Conservation (phyloP, 2,329 filamentous ascomycete genomes). For the Neonectria hederae region DNA sequence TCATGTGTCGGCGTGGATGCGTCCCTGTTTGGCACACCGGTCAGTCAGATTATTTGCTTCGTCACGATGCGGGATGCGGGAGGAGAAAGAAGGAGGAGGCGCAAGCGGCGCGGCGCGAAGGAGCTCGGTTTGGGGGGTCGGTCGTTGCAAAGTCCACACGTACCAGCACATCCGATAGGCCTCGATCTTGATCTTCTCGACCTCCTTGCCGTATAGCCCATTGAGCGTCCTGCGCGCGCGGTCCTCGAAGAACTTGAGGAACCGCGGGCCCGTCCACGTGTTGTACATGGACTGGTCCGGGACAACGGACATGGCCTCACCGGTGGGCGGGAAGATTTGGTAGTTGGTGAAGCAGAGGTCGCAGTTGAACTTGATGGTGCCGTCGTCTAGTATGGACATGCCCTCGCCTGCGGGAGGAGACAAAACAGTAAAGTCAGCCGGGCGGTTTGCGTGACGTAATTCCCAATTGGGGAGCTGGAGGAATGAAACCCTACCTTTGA, state of each 20-base stretch:
- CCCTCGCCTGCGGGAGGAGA: constrained; percentile 47
- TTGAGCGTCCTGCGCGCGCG: constrained; percentile 51
- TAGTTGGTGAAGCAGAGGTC: constrained; percentile 67
- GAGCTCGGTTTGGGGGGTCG: too few relatives aligned
- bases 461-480: background rate
- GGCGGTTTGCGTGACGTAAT: background rate
- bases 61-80: too few relatives aligned
- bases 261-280: constrained; percentile 51
- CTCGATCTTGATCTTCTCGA: constrained; percentile 51
- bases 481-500: constrained; percentile 52
- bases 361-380: constrained; percentile 70
- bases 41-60: too few relatives aligned
- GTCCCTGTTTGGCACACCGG: background rate
- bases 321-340: constrained; percentile 55
- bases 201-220: constrained; percentile 54
- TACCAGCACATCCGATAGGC: constrained; percentile 59
- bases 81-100: too few relatives aligned
- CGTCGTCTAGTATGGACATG: constrained; percentile 56
- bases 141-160: constrained; percentile 26
- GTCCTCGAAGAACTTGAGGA: constrained; percentile 56
- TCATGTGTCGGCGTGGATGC: constrained; percentile 70
- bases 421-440: constrained; percentile 1
- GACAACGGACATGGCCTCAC: constrained; percentile 62
- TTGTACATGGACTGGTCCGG: constrained; percentile 55
- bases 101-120: too few relatives aligned